These are phyloP conservation scores for Didymella pinodella DNA, from an alignment of 2,329 filamentous ascomycete genomes.

Conservation along the genomic window DNA sequence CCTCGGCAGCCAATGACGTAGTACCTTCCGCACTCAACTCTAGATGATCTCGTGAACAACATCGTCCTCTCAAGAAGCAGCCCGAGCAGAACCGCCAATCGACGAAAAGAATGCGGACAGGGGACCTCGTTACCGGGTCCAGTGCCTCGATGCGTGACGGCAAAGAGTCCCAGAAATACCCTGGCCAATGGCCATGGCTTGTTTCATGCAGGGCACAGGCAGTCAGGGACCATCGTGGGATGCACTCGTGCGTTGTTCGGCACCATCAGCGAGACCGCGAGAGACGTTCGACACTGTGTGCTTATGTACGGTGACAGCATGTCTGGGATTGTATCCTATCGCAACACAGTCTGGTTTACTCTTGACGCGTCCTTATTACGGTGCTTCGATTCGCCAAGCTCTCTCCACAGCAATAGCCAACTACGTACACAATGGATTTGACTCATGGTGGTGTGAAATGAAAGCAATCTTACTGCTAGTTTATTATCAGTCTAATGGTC, in stretches of 20 bases:
- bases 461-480: not conserved
- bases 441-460: not conserved
- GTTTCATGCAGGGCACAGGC: constrained; percentile 9
- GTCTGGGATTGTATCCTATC: not conserved
- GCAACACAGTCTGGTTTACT: not conserved
- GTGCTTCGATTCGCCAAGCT: not conserved
- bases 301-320: constrained; percentile 11
- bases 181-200: not conserved
- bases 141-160: constrained; percentile 2
- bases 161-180: constrained; percentile 2
- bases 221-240: constrained; percentile 4
- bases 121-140: not conserved
- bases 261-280: not conserved
- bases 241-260: constrained; percentile 6
- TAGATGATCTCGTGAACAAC: constrained; percentile 29
- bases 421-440: not conserved
- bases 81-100: not conserved
- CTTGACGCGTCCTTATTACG: not conserved
- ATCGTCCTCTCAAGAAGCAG: constrained; percentile 13
- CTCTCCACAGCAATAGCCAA: not conserved
- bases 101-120: not conserved
- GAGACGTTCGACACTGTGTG: not conserved
- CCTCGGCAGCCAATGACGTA: constrained; percentile 5
- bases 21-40: constrained; percentile 2
- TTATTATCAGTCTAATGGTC: not conserved